Conservation (phyloP, 805 yeast genomes). For the Wickerhamiella spandovensis region DNA sequence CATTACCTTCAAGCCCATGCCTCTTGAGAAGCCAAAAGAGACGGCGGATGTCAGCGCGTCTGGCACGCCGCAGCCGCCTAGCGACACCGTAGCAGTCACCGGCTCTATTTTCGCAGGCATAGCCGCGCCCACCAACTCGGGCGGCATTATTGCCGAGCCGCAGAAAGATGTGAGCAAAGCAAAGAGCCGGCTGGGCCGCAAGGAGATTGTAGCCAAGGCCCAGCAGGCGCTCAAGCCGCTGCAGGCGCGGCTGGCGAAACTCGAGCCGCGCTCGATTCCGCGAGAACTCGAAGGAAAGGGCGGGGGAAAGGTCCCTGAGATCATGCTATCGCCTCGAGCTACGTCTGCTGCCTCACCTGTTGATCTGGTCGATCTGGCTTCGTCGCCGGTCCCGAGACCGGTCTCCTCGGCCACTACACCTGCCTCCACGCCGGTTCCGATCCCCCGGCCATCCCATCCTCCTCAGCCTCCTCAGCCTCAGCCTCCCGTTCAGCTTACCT, state of each 20-base stretch:
- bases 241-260: conserved; percentile 10
- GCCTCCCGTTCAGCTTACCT: no score
- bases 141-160: not conserved
- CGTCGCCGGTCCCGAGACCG: no score
- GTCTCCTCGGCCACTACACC: no score
- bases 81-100: not conserved
- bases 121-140: not conserved
- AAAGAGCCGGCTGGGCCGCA: conserved; percentile 8
- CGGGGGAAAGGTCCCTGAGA: not conserved
- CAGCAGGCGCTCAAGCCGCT: conserved; percentile 13
- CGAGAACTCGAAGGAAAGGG: not conserved
- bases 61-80: not conserved
- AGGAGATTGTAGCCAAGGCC: conserved; percentile 15
- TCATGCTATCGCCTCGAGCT: not conserved
- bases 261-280: conserved; percentile 9
- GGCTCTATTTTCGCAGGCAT: not conserved
- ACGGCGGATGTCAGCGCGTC: not conserved
- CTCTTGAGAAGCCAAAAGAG: not conserved
- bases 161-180: not conserved
- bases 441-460: no score
- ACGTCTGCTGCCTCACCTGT: not conserved
- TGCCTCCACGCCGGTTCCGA: no score
- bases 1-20: not conserved
- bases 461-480: no score
- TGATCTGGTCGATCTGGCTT: no score